A percentile compares a stretch with the other conserved stretches of the same genome.
Evolutionary conservation across 257 asterid species (phyloP).

Genomic region (Fraxinus quadrangulata): DNA sequence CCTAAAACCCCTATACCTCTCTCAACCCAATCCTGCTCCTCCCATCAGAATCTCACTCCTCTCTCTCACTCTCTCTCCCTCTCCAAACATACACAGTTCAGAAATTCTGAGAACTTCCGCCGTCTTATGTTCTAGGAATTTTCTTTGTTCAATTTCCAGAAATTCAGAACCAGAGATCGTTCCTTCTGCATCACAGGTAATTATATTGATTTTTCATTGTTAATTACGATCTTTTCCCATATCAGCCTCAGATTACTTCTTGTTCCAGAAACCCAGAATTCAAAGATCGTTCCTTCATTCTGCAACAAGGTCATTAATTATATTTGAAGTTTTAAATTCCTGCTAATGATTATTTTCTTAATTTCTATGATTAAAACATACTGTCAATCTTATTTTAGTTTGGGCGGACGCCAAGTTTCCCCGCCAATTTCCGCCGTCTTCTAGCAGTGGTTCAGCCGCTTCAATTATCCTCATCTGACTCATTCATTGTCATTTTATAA

Average conservation of each 20-base stretch:
- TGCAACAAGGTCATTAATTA: too few species aligned
- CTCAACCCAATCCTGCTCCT: too few species aligned
- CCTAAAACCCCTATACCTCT: not conserved
- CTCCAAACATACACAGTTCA: not conserved
- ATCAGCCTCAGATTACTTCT: too few species aligned
- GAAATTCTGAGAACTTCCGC: too few species aligned
- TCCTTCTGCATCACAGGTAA: not conserved
- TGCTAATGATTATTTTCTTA: too few species aligned
- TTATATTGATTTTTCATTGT: too few species aligned
- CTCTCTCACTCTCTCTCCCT: not conserved
- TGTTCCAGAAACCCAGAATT: too few species aligned
- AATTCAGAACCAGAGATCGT: not conserved
- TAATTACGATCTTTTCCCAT: too few species aligned
- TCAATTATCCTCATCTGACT: not conserved
- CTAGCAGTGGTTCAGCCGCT: not conserved
- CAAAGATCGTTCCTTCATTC: too few species aligned
- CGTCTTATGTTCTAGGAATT: too few species aligned
- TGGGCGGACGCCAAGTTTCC: not conserved
- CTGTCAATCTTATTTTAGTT: not conserved
- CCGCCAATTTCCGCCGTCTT: not conserved
- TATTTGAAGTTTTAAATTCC: too few species aligned
- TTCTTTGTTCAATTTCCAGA: not conserved
- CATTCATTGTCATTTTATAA: not conserved
- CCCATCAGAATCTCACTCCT: not conserved
- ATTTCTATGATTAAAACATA: too few species aligned